Evolutionary conservation across 352 stramenopile species (phyloP).

Genomic region (Globisporangium radiosum): DNA sequence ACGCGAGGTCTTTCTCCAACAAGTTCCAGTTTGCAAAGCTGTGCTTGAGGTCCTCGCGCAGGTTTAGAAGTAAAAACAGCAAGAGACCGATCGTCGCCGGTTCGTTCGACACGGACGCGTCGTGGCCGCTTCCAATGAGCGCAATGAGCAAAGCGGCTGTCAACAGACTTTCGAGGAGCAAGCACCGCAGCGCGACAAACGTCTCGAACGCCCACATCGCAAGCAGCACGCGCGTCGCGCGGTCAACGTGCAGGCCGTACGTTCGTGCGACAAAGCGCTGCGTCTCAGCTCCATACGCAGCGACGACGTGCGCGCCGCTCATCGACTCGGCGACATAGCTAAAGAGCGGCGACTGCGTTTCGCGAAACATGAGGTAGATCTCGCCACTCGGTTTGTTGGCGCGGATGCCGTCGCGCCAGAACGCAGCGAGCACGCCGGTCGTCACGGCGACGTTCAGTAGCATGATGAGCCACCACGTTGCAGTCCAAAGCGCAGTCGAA

Average conservation of each 20-base stretch:
- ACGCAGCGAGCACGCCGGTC: conserved; percentile 13
- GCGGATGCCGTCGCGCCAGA: conserved; percentile 23
- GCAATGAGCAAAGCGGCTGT: conserved; percentile 30
- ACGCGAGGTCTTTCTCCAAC: conserved; percentile 24
- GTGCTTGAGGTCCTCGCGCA: conserved; percentile 16
- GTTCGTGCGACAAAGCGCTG: conserved; percentile 20
- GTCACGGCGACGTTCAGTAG: conserved; percentile 19
- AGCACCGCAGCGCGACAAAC: conserved; percentile 23
- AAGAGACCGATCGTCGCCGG: conserved; percentile 27
- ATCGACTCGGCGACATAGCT: conserved; percentile 40
- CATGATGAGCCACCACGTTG: conserved; percentile 21
- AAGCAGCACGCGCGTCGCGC: conserved; percentile 24
- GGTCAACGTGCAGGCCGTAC: conserved; percentile 28
- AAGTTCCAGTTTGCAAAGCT: conserved; percentile 26
- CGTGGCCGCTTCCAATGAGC: conserved; percentile 23
- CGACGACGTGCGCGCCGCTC: conserved; percentile 25
- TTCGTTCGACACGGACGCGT: conserved; percentile 7
- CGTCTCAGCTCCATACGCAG: conserved; percentile 27
- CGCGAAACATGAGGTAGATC: conserved; percentile 28
- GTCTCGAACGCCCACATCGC: conserved; percentile 30
- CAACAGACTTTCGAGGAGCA: conserved; percentile 27
- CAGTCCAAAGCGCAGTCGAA: not conserved
- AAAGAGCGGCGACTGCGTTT: conserved; percentile 27
- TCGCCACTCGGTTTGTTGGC: conserved; percentile 27
- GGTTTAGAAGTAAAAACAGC: conserved; percentile 38